These are phyloP conservation scores for Beauveria asiatica DNA, from an alignment of 2,329 filamentous ascomycete species.

Conservation along the genomic window DNA sequence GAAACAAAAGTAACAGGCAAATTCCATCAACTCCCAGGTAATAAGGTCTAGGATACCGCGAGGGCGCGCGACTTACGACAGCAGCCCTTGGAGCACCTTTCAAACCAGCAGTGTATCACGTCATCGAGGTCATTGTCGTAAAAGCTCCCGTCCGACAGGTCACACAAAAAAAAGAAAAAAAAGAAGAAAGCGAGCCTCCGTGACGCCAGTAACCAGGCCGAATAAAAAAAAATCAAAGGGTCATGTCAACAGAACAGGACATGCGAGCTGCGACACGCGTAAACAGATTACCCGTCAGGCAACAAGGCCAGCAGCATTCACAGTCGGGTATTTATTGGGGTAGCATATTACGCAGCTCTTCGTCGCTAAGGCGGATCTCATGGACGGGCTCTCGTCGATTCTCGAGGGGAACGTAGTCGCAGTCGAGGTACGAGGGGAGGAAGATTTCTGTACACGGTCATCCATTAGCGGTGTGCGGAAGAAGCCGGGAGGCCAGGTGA, in stretches of 20 bases:
- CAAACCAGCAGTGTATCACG: neutral
- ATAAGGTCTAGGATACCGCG: neutral
- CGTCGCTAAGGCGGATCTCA: slow-evolving; percentile 70
- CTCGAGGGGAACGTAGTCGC: slow-evolving; percentile 66
- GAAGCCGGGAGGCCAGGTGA: neutral
- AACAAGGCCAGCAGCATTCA: neutral
- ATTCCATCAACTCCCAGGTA: slow-evolving; percentile 3
- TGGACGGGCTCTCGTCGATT: slow-evolving; percentile 68
- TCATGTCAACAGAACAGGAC: neutral
- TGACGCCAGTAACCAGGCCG: slow-evolving; percentile 1
- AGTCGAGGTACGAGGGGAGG: slow-evolving; percentile 67
- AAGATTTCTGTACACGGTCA: slow-evolving; percentile 57
- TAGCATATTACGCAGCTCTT: slow-evolving; percentile 62
- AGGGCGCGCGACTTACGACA: neutral
- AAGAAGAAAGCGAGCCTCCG: neutral
- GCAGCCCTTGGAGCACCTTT: neutral
- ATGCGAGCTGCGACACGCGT: neutral
- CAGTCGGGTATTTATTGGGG: slow-evolving; percentile 39
- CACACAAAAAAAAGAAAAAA: neutral
- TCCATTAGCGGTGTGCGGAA: slow-evolving; percentile 3
- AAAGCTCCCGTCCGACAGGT: neutral
- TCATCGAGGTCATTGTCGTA: slow-evolving; percentile 8
- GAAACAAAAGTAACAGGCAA: neutral
- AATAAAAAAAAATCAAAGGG: neutral
- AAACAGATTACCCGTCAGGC: neutral